A percentile compares a stretch with the other conserved stretches of the same genome.
Evolutionary conservation across 768 basidiomycete genomes (phyloP).

Genomic region (Lyophyllum semitale): DNA sequence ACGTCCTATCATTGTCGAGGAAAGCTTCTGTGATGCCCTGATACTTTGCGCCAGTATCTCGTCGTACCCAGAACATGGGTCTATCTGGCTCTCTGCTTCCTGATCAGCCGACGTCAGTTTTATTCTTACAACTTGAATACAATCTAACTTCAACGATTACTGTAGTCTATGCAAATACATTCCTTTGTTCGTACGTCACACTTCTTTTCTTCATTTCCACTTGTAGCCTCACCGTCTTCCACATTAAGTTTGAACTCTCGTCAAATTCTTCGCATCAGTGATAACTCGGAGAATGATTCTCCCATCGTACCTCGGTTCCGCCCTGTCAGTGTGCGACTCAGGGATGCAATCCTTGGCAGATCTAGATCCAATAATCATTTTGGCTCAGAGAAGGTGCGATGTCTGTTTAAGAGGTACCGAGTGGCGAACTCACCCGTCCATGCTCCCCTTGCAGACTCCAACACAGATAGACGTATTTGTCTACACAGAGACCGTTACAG

Average conservation of each 20-base stretch:
- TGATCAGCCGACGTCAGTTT: conserved; percentile 31
- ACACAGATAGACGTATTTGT: conserved; percentile 31
- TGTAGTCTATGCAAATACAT: conserved; percentile 34
- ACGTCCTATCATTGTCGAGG: background rate
- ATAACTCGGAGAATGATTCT: conserved; percentile 17
- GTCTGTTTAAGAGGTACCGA: background rate
- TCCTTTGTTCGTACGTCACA: conserved; percentile 30
- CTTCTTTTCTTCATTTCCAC: background rate
- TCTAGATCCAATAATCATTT: too few species aligned
- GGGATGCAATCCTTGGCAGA: conserved; percentile 5
- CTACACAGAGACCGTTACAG: conserved; percentile 31
- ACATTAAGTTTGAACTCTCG: conserved; percentile 29
- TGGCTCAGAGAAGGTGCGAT: conserved; percentile 3
- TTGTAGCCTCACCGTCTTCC: background rate
- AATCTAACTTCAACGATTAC: background rate
- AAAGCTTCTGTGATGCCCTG: background rate
- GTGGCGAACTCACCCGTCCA: too few species aligned
- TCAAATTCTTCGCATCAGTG: conserved; percentile 24
- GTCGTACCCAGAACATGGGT: conserved; percentile 32
- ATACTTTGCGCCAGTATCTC: conserved; percentile 21
- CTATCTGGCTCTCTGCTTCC: conserved; percentile 33
- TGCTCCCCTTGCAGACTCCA: conserved; percentile 11
- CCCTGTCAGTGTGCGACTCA: conserved; percentile 4
- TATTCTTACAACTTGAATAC: background rate
- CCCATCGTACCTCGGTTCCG: conserved; percentile 14